Evolutionary conservation across 805 yeast species (phyloP), one percentile per base, ranked within the genome.

Genomic region (Ogataea pilisensis): DNA sequence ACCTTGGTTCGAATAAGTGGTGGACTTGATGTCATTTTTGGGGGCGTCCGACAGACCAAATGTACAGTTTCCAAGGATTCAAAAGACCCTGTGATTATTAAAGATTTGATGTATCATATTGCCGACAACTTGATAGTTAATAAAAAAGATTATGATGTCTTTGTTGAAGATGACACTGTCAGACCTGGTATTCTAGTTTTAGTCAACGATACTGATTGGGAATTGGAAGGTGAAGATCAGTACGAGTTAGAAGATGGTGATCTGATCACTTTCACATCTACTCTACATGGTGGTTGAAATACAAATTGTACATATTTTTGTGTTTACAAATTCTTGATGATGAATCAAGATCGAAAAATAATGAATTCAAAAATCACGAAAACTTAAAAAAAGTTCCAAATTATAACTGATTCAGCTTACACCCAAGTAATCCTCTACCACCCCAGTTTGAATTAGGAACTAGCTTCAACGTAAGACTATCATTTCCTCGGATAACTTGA

Each of bases 171-270:
- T 50, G 95, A 70, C 9, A 75, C 82, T 1, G 80, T 88, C 12
- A 78, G 98, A 37, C 96, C 98, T 0, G 99, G 99, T 2, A 87
- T 91, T 35, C 68, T 91, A 45, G 96, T 93, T 8, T 71, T 91
- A 41, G 84, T 91, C 46, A 91, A 91, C 57, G 98, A 91, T 58
- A 80, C 95, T 0, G 99, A 91, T 65, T 91, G 98, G 98, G 99
- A 91, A 56, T 64, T 91, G 12, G 95, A 89, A 60, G 98, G 88
- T 9, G 89, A 82, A 61, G 89, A 86, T 52, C 83, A 77, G 8
- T 89, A 89, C 55, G 78, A 70, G n/a, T 60, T 93, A 13, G 84
- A 86, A 60, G 65, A 74, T 35, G 82, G 85, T 11, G 99, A 91
- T 61, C 70, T 77, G 18, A 73, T 91, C 30, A 79, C 95, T 3